A percentile compares a stretch with the other conserved stretches of the same genome.
Evolutionary conservation across 805 yeast species (phyloP).

Genomic region (Alloascoidea africana): DNA sequence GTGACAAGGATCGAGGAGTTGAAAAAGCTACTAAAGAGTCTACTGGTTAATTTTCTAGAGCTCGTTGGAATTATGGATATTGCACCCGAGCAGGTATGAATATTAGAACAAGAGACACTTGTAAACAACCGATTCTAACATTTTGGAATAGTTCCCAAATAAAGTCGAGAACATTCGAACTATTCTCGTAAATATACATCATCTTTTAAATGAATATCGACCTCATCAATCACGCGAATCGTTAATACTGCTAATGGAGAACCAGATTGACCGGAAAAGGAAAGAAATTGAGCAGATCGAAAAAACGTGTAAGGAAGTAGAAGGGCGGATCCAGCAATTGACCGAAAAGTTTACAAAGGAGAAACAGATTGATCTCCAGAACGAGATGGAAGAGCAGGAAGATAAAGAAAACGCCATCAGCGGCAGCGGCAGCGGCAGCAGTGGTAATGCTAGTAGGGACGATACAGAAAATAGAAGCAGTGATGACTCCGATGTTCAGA

Average conservation of each 20-base stretch:
- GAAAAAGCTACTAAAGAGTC: conserved; percentile 64
- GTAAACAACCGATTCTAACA: neutral
- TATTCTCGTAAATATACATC: conserved; percentile 80
- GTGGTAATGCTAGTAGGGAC: too few relatives aligned
- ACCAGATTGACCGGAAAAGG: conserved; percentile 31
- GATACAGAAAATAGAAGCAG: neutral
- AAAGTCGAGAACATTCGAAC: conserved; percentile 71
- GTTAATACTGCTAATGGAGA: conserved; percentile 55
- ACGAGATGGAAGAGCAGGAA: neutral
- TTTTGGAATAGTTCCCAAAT: conserved; percentile 20
- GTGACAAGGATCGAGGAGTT: conserved; percentile 54
- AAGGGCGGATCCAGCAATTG: conserved; percentile 19
- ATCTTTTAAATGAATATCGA: conserved; percentile 78
- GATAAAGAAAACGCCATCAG: neutral
- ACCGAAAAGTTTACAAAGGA: conserved; percentile 12
- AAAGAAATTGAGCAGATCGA: conserved; percentile 19
- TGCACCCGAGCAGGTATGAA: conserved; percentile 44
- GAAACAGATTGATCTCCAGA: neutral
- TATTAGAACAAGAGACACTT: neutral
- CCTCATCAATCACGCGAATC: conserved; percentile 94
- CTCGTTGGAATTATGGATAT: conserved; percentile 63
- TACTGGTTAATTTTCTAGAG: conserved; percentile 68
- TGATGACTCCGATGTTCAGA: too few relatives aligned
- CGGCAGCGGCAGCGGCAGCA: too few relatives aligned
- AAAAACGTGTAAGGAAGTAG: conserved; percentile 24